A percentile compares a stretch with the other conserved stretches of the same genome.
phyloP scores from a whole-genome alignment of 129 eudicot species.

The Pseudognaphalium luteoalbum region DNA sequence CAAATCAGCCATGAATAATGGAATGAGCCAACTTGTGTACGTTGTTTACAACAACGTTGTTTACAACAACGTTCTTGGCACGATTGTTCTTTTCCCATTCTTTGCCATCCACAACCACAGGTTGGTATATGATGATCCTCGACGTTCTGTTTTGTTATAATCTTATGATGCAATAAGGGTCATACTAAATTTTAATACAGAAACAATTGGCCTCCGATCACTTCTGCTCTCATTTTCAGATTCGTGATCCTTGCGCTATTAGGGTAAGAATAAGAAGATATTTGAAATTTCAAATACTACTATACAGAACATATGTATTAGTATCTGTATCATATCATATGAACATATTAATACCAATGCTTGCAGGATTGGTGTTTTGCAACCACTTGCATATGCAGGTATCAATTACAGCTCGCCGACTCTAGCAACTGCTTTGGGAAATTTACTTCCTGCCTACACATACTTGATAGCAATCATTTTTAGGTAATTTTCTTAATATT shows the following conservation, averaged over 20 bases:
- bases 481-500: not conserved
- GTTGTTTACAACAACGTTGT: too few relatives aligned
- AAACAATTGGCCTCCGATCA: not conserved
- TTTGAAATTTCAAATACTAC: not conserved
- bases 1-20: slow-evolving; percentile 4
- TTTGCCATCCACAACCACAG: not conserved
- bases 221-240: slow-evolving; percentile 5
- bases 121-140: not conserved
- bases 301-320: not conserved
- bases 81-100: not conserved
- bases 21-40: slow-evolving; percentile 6
- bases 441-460: not conserved
- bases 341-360: not conserved
- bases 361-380: slow-evolving; percentile 4
- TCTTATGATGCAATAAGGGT: not conserved
- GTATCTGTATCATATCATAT: not conserved
- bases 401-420: slow-evolving; percentile 5
- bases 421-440: slow-evolving; percentile 9
- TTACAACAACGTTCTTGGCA: not conserved
- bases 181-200: not conserved
- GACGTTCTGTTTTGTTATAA: not conserved
- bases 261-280: not conserved
- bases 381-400: slow-evolving; percentile 2
- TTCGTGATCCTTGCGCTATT: not conserved
- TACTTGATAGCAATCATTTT: not conserved